Percentiles rank a stretch among this genome's conserved stretches.
Evolutionary conservation across 2,329 filamentous ascomycete species (phyloP).

Genomic region (Colletotrichum euphorbiae): DNA sequence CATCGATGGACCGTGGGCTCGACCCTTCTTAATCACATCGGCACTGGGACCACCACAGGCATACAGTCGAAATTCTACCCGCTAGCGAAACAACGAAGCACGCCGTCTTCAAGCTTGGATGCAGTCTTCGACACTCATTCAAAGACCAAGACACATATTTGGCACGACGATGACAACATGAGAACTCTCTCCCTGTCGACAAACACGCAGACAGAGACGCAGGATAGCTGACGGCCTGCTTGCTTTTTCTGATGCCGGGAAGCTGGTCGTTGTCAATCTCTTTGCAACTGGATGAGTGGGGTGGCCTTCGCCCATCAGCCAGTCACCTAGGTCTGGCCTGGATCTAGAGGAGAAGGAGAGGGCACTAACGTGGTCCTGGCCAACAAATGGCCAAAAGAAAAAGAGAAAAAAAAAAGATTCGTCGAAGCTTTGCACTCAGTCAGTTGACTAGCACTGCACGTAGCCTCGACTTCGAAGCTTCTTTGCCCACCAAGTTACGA

Average conservation of each 20-base stretch:
- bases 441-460: too few species aligned
- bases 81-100: not conserved
- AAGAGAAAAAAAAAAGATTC: too few species aligned
- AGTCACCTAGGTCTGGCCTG: not conserved
- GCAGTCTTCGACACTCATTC: too few species aligned
- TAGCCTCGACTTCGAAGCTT: not conserved
- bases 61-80: slow-evolving; percentile 17
- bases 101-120: too few species aligned
- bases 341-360: not conserved
- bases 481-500: not conserved
- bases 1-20: slow-evolving; percentile 18
- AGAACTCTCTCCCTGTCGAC: not conserved
- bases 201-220: not conserved
- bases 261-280: slow-evolving; percentile 16
- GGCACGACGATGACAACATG: not conserved
- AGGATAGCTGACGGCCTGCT: not conserved
- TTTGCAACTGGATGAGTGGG: slow-evolving; percentile 22
- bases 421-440: not conserved
- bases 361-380: slow-evolving; percentile 9
- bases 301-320: slow-evolving; percentile 18
- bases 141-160: not conserved
- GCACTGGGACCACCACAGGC: slow-evolving; percentile 25
- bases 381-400: not conserved
- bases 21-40: slow-evolving; percentile 39
- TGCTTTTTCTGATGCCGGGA: slow-evolving; percentile 6